phyloP scores from a whole-genome alignment of 768 basidiomycete genomes.

The Termitomyces sp. region DNA sequence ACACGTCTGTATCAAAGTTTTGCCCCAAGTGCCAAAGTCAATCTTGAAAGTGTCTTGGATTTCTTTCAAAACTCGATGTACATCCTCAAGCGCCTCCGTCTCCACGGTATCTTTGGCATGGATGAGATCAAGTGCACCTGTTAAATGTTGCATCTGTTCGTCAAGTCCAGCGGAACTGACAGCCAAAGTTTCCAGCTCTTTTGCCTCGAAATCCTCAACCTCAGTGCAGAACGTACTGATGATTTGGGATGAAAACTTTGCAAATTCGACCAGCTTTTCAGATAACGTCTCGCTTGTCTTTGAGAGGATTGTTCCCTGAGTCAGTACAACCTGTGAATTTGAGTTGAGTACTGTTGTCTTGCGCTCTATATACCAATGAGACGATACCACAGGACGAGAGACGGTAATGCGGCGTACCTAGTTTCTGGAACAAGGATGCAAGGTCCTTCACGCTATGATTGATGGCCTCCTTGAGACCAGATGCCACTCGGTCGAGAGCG shows the following conservation, averaged over 20 bases:
- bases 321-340: constrained; percentile 61
- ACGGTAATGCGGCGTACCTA: constrained; percentile 46
- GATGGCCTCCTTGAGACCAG: constrained; percentile 56
- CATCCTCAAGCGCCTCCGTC: constrained; percentile 39
- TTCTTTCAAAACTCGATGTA: constrained; percentile 46
- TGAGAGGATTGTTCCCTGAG: constrained; percentile 55
- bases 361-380: constrained; percentile 47
- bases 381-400: constrained; percentile 6
- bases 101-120: constrained; percentile 52
- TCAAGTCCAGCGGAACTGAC: constrained; percentile 49
- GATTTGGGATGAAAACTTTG: constrained; percentile 49
- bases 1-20: constrained; percentile 42
- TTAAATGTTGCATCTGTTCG: constrained; percentile 49
- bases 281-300: constrained; percentile 48
- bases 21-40: constrained; percentile 51
- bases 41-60: constrained; percentile 47
- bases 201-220: constrained; percentile 47
- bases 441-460: constrained; percentile 70
- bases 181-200: constrained; percentile 49
- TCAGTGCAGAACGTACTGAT: constrained; percentile 48
- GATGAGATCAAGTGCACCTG: constrained; percentile 46
- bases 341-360: constrained; percentile 56
- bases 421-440: constrained; percentile 68
- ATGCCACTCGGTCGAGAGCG: constrained; percentile 66
- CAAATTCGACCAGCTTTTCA: constrained; percentile 55